Conservation (phyloP, 192 early-diverging fungal species). For the Coemansia sp. region DNA sequence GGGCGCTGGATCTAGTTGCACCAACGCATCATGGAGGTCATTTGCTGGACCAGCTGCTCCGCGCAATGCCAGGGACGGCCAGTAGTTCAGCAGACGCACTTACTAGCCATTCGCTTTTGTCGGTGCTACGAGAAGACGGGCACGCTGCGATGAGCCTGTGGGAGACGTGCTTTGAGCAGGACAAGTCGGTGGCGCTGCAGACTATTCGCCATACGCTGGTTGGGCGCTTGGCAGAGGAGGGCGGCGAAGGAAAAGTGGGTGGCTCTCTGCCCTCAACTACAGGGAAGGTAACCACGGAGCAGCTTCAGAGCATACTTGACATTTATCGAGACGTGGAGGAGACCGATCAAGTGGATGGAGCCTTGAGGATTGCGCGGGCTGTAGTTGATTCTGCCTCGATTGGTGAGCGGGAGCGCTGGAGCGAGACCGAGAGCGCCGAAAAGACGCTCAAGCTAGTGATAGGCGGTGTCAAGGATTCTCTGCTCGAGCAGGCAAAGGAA, state of each 20-base stretch:
- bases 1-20: slow-evolving; percentile 35
- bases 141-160: slow-evolving; percentile 8
- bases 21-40: slow-evolving; percentile 27
- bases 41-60: slow-evolving; percentile 31
- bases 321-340: not conserved
- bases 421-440: slow-evolving; percentile 37
- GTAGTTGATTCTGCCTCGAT: slow-evolving; percentile 4
- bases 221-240: not conserved
- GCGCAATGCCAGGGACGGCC: slow-evolving; percentile 1
- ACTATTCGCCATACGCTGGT: slow-evolving; percentile 26
- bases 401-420: slow-evolving; percentile 20
- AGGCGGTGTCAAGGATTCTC: slow-evolving; percentile 37
- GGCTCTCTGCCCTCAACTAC: not conserved
- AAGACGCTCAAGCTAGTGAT: slow-evolving; percentile 48
- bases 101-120: slow-evolving; percentile 13
- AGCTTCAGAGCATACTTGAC: slow-evolving; percentile 21
- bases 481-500: slow-evolving; percentile 2
- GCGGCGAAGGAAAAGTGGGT: not conserved
- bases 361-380: slow-evolving; percentile 14
- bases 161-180: slow-evolving; percentile 36
- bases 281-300: slow-evolving; percentile 18
- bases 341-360: not conserved
- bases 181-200: slow-evolving; percentile 26
- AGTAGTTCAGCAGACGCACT: not conserved
- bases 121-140: slow-evolving; percentile 9